Conservation (phyloP, 106 monocot species). For the Dendrobium officinale region DNA sequence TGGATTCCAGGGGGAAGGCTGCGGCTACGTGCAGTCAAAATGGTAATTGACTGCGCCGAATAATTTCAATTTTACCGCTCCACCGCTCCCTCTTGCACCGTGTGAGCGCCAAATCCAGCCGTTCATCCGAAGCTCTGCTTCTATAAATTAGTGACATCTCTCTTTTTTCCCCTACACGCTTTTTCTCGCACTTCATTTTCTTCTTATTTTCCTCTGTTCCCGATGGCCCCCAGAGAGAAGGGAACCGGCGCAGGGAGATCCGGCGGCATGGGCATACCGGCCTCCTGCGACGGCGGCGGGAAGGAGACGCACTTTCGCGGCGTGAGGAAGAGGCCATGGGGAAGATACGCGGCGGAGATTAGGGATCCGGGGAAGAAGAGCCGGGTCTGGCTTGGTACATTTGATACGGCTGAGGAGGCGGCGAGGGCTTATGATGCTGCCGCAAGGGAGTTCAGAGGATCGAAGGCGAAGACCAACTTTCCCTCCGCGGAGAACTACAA, state of each 20-base stretch:
- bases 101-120: neutral
- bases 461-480: constrained; percentile 38
- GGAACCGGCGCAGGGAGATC: neutral
- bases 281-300: neutral
- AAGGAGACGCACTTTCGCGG: constrained; percentile 30
- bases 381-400: constrained; percentile 39
- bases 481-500: constrained; percentile 13
- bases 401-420: constrained; percentile 41
- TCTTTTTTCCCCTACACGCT: neutral
- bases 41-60: constrained; percentile 2
- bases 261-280: neutral
- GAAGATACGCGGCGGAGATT: constrained; percentile 45
- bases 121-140: neutral
- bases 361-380: constrained; percentile 43
- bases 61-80: constrained; percentile 3
- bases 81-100: neutral
- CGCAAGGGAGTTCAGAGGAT: constrained; percentile 25
- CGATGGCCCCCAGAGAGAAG: constrained; percentile 23
- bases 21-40: neutral
- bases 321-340: constrained; percentile 45
- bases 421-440: constrained; percentile 39
- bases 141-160: constrained; percentile 2
- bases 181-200: neutral
- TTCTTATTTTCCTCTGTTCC: neutral
- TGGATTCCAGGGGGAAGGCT: neutral